A percentile compares a stretch with the other conserved stretches of the same genome.
phyloP scores from a whole-genome alignment of 1,139 yeast species.

The Pichia sp. region DNA sequence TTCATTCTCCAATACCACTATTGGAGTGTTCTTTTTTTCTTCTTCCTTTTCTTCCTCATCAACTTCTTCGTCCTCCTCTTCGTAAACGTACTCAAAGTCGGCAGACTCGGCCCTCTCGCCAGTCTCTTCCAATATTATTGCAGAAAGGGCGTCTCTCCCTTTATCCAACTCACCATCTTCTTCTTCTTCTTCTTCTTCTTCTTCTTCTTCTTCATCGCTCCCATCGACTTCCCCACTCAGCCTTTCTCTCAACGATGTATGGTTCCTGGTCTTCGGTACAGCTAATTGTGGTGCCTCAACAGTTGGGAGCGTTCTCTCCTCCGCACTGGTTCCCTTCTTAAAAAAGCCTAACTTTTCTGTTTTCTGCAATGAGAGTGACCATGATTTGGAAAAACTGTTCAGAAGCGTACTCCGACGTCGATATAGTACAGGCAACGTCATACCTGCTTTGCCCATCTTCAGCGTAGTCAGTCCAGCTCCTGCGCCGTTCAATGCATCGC shows the following conservation, averaged over 20 bases:
- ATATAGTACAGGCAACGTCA: not conserved
- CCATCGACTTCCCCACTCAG: not conserved
- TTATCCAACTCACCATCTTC: not conserved
- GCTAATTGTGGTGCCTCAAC: too few species aligned
- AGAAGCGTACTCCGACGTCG: slow-evolving; percentile 6
- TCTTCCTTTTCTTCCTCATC: slow-evolving; percentile 2
- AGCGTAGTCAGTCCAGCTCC: not conserved
- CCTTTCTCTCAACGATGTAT: too few species aligned
- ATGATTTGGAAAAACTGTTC: slow-evolving; percentile 4
- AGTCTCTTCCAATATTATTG: not conserved
- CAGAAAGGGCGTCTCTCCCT: not conserved
- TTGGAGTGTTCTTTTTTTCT: not conserved
- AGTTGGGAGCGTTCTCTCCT: not conserved
- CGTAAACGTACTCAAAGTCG: slow-evolving; percentile 18
- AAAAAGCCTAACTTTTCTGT: slow-evolving; percentile 1
- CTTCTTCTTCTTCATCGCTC: not conserved
- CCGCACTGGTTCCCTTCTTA: not conserved
- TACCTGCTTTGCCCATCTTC: not conserved
- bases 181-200: not conserved
- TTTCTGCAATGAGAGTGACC: slow-evolving; percentile 3
- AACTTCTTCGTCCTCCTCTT: slow-evolving; percentile 7
- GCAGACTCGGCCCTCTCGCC: slow-evolving; percentile 3
- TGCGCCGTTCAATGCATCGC: not conserved
- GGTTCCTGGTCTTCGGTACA: too few species aligned
- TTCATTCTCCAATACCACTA: slow-evolving; percentile 1